A percentile compares a stretch with the other conserved stretches of the same genome.
Evolutionary conservation across 192 early-diverging fungal species (phyloP).

Genomic region (Phlyctochytrium bullatum): DNA sequence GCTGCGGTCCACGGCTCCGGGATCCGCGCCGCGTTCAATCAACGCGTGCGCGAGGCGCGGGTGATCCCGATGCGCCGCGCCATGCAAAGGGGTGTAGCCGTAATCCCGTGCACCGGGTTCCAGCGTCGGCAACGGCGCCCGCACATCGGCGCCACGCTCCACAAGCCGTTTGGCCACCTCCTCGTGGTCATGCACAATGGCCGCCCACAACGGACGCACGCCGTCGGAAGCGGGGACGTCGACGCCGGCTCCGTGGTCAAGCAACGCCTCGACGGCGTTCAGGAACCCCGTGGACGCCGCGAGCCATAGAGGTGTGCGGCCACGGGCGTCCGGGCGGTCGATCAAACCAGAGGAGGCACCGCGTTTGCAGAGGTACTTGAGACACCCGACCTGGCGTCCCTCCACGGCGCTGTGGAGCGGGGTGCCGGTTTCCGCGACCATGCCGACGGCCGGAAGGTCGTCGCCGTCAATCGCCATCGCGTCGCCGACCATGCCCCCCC

Average conservation of each 20-base stretch:
- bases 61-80: conserved; percentile 2
- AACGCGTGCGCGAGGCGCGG: conserved; percentile 3
- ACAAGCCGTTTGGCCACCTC: conserved; percentile 8
- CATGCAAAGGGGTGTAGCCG: conserved; percentile 6
- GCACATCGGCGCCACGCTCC: conserved; percentile 1
- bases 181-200: conserved; percentile 8
- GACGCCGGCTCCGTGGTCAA: conserved; percentile 1
- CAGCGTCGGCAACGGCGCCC: neutral
- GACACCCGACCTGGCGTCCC: neutral
- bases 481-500: no score
- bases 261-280: neutral
- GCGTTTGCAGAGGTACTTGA: neutral
- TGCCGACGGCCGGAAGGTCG: neutral
- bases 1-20: neutral
- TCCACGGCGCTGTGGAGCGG: conserved; percentile 1
- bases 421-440: neutral
- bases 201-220: neutral
- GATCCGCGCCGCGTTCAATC: neutral
- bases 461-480: neutral
- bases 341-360: neutral
- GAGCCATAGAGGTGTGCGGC: neutral
- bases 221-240: neutral
- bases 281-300: neutral
- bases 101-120: neutral
- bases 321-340: neutral